Evolutionary conservation across 2,329 filamentous ascomycete species (phyloP).

Genomic region (Fusarium sp.): DNA sequence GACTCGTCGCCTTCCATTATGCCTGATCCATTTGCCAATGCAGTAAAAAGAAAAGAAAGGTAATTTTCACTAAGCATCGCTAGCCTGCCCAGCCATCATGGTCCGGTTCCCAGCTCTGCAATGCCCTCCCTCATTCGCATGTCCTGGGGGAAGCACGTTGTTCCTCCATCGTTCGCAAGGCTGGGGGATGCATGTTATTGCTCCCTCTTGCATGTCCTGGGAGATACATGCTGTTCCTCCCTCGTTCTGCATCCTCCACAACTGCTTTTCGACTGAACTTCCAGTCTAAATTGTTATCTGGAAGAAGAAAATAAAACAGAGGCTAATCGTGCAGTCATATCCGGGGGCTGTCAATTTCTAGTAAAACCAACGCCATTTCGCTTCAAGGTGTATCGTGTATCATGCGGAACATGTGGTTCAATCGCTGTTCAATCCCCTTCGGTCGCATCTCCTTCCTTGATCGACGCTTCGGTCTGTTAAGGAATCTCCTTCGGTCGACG

Average conservation of each 20-base stretch:
- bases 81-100: conserved; percentile 35
- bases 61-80: conserved; percentile 40
- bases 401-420: neutral
- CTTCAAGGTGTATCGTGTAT: neutral
- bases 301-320: neutral
- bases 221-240: conserved; percentile 12
- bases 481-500: neutral
- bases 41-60: conserved; percentile 28
- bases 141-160: too few relatives aligned
- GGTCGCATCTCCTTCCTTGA: too few relatives aligned
- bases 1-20: conserved; percentile 30
- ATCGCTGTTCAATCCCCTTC: neutral
- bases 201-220: conserved; percentile 6
- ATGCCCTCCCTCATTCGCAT: too few relatives aligned
- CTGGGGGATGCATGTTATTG: too few relatives aligned
- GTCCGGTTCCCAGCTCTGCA: conserved; percentile 20
- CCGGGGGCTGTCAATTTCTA: conserved; percentile 5
- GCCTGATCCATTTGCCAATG: conserved; percentile 30
- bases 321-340: conserved; percentile 16
- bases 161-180: too few relatives aligned
- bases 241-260: neutral
- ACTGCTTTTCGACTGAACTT: neutral
- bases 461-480: too few relatives aligned
- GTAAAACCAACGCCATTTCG: conserved; percentile 10
- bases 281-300: neutral